Evolutionary conservation across 345 rosid genomes (phyloP), one percentile per base, ranked within the genome.

Genomic region (Aquilaria yunnanensis): DNA sequence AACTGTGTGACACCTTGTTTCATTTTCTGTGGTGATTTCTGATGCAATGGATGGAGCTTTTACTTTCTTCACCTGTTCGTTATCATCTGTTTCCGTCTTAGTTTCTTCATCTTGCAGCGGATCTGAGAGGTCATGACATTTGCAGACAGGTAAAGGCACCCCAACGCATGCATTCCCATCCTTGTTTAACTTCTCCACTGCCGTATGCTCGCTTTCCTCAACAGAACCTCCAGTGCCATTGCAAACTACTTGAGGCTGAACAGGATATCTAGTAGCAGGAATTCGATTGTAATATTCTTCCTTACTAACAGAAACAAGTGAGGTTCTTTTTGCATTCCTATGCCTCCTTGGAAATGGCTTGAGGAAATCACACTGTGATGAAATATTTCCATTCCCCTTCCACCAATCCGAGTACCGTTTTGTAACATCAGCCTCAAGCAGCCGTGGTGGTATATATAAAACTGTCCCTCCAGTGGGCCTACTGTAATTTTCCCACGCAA

Each of bases 341-440:
- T 32, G 55, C 54, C 50, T 60, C 33, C 6, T 63, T 9, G 10
- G 12, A 49, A 16, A 48, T 41, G 49, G 32, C 66, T 43, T 47
- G n/a, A 58, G 47, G 34, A 37, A 37, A 51, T 59, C 49, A 48
- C 32, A 23, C 57, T 34, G 55, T 47, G 7, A 50, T 31, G 37
- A 23, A 34, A 12, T 51, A 23, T 23, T 23, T 23, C 23, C 23
- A 23, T 23, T 23, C 2, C 72, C 62, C 51, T 61, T 47, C 34
- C 88, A 71, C 88, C 90, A 84, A 14, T 76, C 59, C 29, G 49
- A 61, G 71, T 80, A 79, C 14, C 23, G 14, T 7, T 55, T 14
- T 10, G 85, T 82, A 49, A 77, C 60, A 68, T 70, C 58, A 10
- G 81, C 9, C 57, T 48, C 31, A 11, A 60, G 66, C 9, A 51